Base-by-base conservation (phyloP, 441 rosid species). In the Gossypium davidsonii region DNA sequence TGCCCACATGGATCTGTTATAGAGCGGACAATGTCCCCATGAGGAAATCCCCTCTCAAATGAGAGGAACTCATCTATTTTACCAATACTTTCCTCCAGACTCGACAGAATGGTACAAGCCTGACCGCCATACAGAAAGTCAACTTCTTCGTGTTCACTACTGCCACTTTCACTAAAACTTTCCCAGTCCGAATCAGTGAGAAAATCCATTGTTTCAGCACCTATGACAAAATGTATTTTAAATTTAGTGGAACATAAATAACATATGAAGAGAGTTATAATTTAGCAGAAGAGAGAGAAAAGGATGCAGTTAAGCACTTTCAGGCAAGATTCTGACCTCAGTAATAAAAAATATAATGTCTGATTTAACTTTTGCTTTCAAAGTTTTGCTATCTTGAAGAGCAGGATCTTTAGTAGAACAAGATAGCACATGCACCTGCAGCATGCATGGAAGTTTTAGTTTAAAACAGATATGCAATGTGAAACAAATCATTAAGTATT, bases 31-130 rank as follows among this genome's bases (percentile, higher is more conserved):
- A 88, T 80, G 78, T 94, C 98, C 20, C 95, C 98, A 67, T 78
- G 82, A 37, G 71, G 14, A 31, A 89, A 92, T n/a, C 86, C 92
- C 72, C 92, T 87, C 79, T 94, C 98, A 44, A 91, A 92, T 9
- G 92, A 90, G 57, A 94, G 90, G 78, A 94, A 89, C 37, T 90
- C 96, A 57, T 94, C 98, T 57, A 94, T 92, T 77, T 94, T 94
- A 11, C 84, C 93, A 39, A 91, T 88, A 82, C 87, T 88, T 72
- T 91, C 96, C 76, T 89, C 94, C 79, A 94, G 87, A 84, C 87
- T 85, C 61, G 93, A 88, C 78, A 94, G 82, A 58, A 94, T 90
- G 85, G 75, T 81, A 55, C 75, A 78, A 64, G 98, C 97, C 20
- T 66, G 83, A 52, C 91, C 91, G 3, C 85, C 83, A 51, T 82